These are phyloP conservation scores for Allium fistulosum DNA, from an alignment of 106 monocot genomes.

Conservation along the genomic window DNA sequence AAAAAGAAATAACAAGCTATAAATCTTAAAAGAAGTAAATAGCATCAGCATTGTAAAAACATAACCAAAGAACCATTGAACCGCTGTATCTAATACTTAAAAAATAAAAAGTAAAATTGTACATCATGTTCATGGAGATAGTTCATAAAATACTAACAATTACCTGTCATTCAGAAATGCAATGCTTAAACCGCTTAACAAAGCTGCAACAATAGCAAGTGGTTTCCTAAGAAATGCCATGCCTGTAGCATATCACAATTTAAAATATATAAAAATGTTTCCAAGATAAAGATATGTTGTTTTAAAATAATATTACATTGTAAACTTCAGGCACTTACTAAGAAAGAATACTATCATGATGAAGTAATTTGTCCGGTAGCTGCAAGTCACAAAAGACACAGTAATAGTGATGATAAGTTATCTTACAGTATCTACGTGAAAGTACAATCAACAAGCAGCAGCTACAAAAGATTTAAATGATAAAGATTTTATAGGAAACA, in stretches of 20 bases:
- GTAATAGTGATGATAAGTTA: background rate
- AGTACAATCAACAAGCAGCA: background rate
- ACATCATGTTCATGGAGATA: too few relatives aligned
- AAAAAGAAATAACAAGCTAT: too few relatives aligned
- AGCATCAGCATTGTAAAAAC: too few relatives aligned
- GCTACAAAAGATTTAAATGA: background rate
- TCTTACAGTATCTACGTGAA: background rate
- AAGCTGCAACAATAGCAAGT: slow-evolving; percentile 67
- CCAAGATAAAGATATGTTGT: background rate
- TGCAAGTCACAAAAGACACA: slow-evolving; percentile 10
- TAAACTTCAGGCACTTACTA: slow-evolving; percentile 13
- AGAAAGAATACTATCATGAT: slow-evolving; percentile 15
- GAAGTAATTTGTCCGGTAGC: slow-evolving; percentile 24
- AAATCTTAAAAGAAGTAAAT: too few relatives aligned
- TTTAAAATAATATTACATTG: background rate
- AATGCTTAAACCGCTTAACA: slow-evolving; percentile 55
- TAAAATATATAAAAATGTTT: background rate
- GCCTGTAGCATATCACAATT: slow-evolving; percentile 19
- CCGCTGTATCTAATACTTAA: too few relatives aligned
- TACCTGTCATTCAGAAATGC: slow-evolving; percentile 86
- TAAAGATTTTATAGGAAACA: too few relatives aligned
- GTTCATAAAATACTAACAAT: background rate
- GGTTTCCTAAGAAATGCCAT: slow-evolving; percentile 72
- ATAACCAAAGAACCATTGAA: too few relatives aligned
- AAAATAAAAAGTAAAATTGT: too few relatives aligned